Conservation (phyloP, 345 rosid genomes). For the Capsella bursapastoris region DNA sequence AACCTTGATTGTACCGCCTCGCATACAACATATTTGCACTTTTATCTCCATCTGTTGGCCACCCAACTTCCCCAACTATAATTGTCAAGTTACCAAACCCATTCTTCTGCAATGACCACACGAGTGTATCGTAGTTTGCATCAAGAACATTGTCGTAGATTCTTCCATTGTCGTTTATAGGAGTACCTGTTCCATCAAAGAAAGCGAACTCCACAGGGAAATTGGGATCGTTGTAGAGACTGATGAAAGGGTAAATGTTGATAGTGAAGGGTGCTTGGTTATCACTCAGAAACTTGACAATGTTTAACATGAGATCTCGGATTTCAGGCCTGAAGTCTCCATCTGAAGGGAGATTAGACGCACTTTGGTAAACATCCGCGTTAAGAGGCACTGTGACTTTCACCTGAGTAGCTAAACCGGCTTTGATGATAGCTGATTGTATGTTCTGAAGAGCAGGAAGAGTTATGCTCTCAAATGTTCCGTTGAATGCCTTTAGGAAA, state of each 20-base stretch:
- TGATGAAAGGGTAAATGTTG: slow-evolving; percentile 75
- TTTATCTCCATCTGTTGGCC: slow-evolving; percentile 76
- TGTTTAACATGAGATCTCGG: slow-evolving; percentile 57
- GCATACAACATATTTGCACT: slow-evolving; percentile 57
- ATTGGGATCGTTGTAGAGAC: slow-evolving; percentile 59
- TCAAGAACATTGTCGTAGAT: slow-evolving; percentile 64
- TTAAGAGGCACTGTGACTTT: slow-evolving; percentile 68
- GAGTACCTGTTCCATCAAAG: slow-evolving; percentile 56
- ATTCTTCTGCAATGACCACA: slow-evolving; percentile 65
- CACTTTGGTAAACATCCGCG: slow-evolving; percentile 66
- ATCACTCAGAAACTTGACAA: slow-evolving; percentile 61
- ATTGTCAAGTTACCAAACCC: slow-evolving; percentile 60
- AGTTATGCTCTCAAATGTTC: slow-evolving; percentile 52
- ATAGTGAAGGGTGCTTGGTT: slow-evolving; percentile 58
- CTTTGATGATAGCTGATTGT: slow-evolving; percentile 70
- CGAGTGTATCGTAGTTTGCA: slow-evolving; percentile 68
- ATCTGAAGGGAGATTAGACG: slow-evolving; percentile 51
- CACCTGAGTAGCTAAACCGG: slow-evolving; percentile 59
- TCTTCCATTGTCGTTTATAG: slow-evolving; percentile 58
- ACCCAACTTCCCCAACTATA: slow-evolving; percentile 71
- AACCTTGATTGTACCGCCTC: slow-evolving; percentile 65
- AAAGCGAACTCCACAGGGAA: slow-evolving; percentile 73
- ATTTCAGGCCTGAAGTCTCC: slow-evolving; percentile 67
- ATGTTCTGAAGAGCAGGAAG: slow-evolving; percentile 70
- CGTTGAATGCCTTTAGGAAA: slow-evolving; percentile 56